Evolutionary conservation across 1,139 yeast genomes (phyloP).

Genomic region (Spathaspora sp.): DNA sequence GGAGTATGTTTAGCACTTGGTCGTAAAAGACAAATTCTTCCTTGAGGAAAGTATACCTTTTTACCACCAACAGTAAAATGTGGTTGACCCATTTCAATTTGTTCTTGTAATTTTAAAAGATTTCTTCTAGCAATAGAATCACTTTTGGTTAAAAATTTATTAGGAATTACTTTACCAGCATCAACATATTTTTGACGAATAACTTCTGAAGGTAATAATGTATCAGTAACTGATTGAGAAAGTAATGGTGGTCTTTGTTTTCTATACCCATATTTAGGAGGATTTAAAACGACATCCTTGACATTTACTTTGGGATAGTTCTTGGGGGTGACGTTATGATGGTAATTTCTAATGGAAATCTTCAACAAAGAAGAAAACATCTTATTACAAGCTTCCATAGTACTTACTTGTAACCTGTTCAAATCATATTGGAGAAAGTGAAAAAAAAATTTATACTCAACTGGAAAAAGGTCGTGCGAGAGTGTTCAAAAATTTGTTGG

Average conservation of each 20-base stretch:
- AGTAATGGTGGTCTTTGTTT: slow-evolving; percentile 40
- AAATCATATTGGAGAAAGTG: background rate
- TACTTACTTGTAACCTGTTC: background rate
- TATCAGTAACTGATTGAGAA: slow-evolving; percentile 41
- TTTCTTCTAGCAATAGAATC: slow-evolving; percentile 41
- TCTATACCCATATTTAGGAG: slow-evolving; percentile 41
- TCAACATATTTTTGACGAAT: slow-evolving; percentile 35
- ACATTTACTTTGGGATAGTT: slow-evolving; percentile 43
- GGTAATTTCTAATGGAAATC: slow-evolving; percentile 24
- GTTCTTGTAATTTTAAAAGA: slow-evolving; percentile 48
- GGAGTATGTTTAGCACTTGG: slow-evolving; percentile 96
- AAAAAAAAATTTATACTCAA: background rate
- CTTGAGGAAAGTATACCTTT: slow-evolving; percentile 78
- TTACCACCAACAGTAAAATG: slow-evolving; percentile 80
- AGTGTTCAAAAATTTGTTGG: background rate
- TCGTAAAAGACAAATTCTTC: slow-evolving; percentile 72
- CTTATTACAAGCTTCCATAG: background rate
- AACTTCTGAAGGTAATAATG: slow-evolving; percentile 41
- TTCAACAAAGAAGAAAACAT: slow-evolving; percentile 11
- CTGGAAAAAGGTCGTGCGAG: background rate
- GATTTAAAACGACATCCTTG: slow-evolving; percentile 38
- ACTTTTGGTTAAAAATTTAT: slow-evolving; percentile 26
- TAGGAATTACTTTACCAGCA: slow-evolving; percentile 46
- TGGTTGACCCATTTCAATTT: slow-evolving; percentile 63
- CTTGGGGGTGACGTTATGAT: slow-evolving; percentile 30